Conservation (phyloP, 2,329 filamentous ascomycete genomes). For the Diaporthe batatas region DNA sequence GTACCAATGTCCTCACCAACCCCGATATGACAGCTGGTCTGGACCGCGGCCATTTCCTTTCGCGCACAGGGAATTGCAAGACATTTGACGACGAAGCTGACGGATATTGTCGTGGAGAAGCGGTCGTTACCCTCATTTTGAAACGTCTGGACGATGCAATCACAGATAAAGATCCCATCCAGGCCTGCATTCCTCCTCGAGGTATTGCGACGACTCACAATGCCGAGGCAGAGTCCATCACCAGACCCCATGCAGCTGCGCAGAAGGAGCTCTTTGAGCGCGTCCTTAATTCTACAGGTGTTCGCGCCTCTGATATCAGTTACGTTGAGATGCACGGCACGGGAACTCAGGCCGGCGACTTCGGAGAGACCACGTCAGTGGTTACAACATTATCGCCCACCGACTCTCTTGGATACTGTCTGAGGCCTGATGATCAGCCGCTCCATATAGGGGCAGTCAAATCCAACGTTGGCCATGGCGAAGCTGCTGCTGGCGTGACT, state of each 20-base stretch:
- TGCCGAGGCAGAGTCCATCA: slow-evolving; percentile 29
- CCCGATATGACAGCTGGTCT: slow-evolving; percentile 74
- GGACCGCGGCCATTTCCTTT: slow-evolving; percentile 75
- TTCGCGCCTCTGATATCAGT: slow-evolving; percentile 67
- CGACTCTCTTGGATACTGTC: slow-evolving; percentile 52
- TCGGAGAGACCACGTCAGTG: slow-evolving; percentile 74
- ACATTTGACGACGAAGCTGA: slow-evolving; percentile 67
- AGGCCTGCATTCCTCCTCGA: slow-evolving; percentile 6
- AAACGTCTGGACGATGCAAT: slow-evolving; percentile 63
- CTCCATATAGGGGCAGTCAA: slow-evolving; percentile 56
- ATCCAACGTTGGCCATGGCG: slow-evolving; percentile 64
- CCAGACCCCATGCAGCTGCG: slow-evolving; percentile 56
- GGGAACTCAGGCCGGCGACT: slow-evolving; percentile 78
- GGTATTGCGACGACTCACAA: slow-evolving; percentile 20
- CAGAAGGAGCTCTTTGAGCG: slow-evolving; percentile 61
- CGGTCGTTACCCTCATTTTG: slow-evolving; percentile 57
- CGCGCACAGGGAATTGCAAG: slow-evolving; percentile 54
- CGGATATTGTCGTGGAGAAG: slow-evolving; percentile 68
- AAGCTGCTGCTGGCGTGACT: slow-evolving; percentile 58
- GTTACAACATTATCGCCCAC: slow-evolving; percentile 45
- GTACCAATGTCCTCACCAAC: slow-evolving; percentile 74
- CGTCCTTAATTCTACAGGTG: slow-evolving; percentile 58
- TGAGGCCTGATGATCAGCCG: slow-evolving; percentile 51
- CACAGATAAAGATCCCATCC: slow-evolving; percentile 51
- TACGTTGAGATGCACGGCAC: slow-evolving; percentile 80